phyloP scores from a whole-genome alignment of 139 green algal genomes.

The Monoraphidium neglectum region DNA sequence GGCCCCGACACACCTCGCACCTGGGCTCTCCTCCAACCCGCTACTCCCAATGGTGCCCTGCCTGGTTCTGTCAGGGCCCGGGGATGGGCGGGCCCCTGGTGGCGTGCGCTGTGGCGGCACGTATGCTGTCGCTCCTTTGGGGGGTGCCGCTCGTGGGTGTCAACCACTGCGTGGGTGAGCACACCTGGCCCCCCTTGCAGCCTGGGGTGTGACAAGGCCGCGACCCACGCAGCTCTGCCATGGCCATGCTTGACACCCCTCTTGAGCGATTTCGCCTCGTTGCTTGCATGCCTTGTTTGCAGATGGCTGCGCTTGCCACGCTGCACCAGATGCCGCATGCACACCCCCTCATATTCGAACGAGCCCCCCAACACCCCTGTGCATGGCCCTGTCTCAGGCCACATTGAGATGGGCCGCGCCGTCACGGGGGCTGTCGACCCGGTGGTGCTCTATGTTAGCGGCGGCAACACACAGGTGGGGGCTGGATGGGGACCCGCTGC shows the following conservation, averaged over 20 bases:
- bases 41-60: neutral
- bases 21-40: neutral
- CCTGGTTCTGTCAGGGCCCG: conserved; percentile 59
- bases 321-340: neutral
- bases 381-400: conserved; percentile 45
- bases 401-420: conserved; percentile 94
- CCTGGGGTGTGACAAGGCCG: neutral
- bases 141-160: conserved; percentile 77
- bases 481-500: too few species aligned
- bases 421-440: conserved; percentile 86
- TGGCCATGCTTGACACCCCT: too few species aligned
- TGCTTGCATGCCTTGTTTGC: too few species aligned
- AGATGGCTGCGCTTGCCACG: too few species aligned
- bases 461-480: conserved; percentile 86
- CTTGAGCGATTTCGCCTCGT: too few species aligned
- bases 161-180: conserved; percentile 85
- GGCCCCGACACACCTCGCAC: too few species aligned
- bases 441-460: conserved; percentile 92
- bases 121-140: conserved; percentile 80
- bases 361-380: neutral
- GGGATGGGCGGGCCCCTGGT: conserved; percentile 90
- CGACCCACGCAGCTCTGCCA: too few species aligned
- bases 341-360: neutral
- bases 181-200: too few species aligned
- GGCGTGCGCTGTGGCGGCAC: conserved; percentile 78